Evolutionary conservation across 2,329 filamentous ascomycete genomes (phyloP), one percentile per base, ranked within the genome.

Genomic region (Phialophora tarda): DNA sequence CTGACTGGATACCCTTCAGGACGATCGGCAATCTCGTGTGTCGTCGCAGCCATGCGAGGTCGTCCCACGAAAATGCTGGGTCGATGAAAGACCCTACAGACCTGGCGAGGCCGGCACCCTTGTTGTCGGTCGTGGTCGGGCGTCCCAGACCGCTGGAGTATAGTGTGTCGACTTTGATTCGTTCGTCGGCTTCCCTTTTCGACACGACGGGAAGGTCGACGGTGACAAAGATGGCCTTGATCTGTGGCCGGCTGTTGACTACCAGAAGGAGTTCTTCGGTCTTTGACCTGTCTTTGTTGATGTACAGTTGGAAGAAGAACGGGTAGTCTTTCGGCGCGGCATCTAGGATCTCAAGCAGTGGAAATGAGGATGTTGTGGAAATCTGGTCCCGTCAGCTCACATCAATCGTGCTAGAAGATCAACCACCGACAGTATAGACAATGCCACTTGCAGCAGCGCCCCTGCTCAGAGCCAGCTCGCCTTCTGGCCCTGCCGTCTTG

Each of bases 101-200:
- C 17, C 65, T 59, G 2, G 80, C 82, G 79, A 85, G 69, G 0
- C 85, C 85, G 21, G 81, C 84, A 0, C 84, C 84, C 64, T 85
- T 84, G 62, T 81, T 82, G 72, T 85, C 84, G 62, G 54, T n/a
- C 59, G 24, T 26, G 44, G 50, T 21, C 56, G 58, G 54, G 62
- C 48, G 48, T 4, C 48, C 61, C 3, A 65, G 47, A 21, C 48
- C 55, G 21, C 56, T 62, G 30, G 65, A 50, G 30, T 64, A 60
- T 17, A 67, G 57, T 12, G 59, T 59, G 38, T 71, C 68, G 21
- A 68, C 21, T 44, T 82, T 82, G 24, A 84, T 78, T 2, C 84
- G 81, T 72, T 87, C 85, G 65, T 87, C 85, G 2, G 84, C 84
- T 69, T 87, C 85, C 21, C 85, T 82, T 71, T 87, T 82, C 1